These are phyloP conservation scores for Aechmea fasciata DNA, from an alignment of 176 grass and related monocot genomes.

Conservation along the genomic window DNA sequence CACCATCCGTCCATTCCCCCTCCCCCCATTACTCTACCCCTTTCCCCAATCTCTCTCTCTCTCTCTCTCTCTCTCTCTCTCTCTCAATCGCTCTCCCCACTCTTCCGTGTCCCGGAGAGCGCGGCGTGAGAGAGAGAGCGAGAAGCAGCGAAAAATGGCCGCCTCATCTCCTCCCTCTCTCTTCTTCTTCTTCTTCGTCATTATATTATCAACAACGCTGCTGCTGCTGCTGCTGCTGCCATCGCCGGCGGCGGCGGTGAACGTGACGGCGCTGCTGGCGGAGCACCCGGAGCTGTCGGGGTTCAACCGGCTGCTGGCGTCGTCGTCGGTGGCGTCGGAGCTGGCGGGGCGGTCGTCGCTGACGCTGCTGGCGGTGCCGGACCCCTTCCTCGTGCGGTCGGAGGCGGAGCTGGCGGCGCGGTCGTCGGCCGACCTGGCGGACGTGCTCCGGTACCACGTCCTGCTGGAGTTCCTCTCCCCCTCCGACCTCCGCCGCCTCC, in stretches of 20 bases:
- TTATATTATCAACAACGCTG: background rate
- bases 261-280: slow-evolving; percentile 67
- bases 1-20: background rate
- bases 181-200: slow-evolving; percentile 8
- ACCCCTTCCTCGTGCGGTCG: slow-evolving; percentile 46
- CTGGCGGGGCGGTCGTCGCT: slow-evolving; percentile 59
- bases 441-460: slow-evolving; percentile 88
- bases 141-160: slow-evolving; percentile 15
- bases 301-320: slow-evolving; percentile 54
- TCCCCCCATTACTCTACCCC: background rate
- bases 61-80: background rate
- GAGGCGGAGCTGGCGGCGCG: slow-evolving; percentile 41
- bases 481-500: slow-evolving; percentile 43
- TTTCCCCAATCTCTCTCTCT: background rate
- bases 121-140: background rate
- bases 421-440: slow-evolving; percentile 69
- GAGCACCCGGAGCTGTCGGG: slow-evolving; percentile 47
- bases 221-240: slow-evolving; percentile 8
- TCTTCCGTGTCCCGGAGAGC: background rate
- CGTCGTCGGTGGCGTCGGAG: slow-evolving; percentile 51
- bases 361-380: slow-evolving; percentile 75
- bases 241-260: slow-evolving; percentile 24
- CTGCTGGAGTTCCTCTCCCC: slow-evolving; percentile 92
- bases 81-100: no score
- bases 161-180: slow-evolving; percentile 11